Base-by-base conservation (phyloP, 805 yeast genomes). In the Blastobotrys muscicola region DNA sequence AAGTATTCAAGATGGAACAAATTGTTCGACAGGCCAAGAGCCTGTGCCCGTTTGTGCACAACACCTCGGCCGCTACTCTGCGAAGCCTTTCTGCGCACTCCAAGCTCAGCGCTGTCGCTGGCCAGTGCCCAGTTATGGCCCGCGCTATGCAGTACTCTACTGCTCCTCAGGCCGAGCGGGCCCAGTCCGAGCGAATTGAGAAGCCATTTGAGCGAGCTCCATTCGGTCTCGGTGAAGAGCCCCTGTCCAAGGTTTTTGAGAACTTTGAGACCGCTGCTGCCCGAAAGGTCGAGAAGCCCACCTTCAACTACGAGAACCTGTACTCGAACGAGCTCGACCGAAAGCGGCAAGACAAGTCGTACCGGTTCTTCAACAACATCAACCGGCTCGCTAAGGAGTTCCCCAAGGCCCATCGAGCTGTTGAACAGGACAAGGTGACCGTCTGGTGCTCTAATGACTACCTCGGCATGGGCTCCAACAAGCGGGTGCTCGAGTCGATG, bases 391-490 rank as follows among this genome's bases (percentile, higher is more conserved):
- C 97, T 39, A 72, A 78, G 48, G 95, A 90, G 61, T 92, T 86
- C 60, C 99, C 99, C 36, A 70, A 70, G 57, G 98, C 98, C 32
- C 98, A 92, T 60, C 76, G 92, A 52, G 73, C 80, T 45, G 48
- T 59, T 32, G 85, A 81, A 58, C 59, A 57, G 45, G 94, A 86
- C 57, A 84, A 84, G 60, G 98, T 92, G 46, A 87, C 95, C 42
- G 98, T 92, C 46, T 92, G 99, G 99, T 92, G 99, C 60, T 89
- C 98, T 35, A 92, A 92, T 64, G 99, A 92, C 65, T 92, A 92
- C 63, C 72, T 92, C 48, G 97, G 97, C 9, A 85, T 92, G 92
- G 90, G 96, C 42, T 79, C 77, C 57, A 84, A 90, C 61, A 74
- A 73, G 49, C 68, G 72, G 50, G 90, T 90, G 36, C 67, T 86